Conservation (phyloP, 192 early-diverging fungal species). For the Umbelopsis vinacea region DNA sequence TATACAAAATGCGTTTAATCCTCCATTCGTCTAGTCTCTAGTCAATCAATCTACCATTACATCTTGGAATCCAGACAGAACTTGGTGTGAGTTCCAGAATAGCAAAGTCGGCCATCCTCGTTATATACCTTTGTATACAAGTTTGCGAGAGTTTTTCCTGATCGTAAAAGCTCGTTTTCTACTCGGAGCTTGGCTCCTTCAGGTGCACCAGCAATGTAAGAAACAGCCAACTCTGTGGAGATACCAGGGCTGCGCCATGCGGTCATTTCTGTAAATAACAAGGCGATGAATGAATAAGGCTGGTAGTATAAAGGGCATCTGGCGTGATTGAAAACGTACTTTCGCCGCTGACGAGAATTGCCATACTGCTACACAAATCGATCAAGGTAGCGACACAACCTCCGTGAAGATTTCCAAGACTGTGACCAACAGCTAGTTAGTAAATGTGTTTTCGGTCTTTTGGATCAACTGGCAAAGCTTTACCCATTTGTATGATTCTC, state of each 20-base stretch:
- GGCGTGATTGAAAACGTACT: not conserved
- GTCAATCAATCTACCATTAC: constrained; percentile 8
- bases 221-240: constrained; percentile 32
- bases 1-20: not conserved
- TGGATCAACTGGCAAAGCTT: not conserved
- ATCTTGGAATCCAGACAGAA: constrained; percentile 29
- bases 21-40: not conserved
- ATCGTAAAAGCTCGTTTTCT: constrained; percentile 29
- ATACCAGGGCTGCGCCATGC: constrained; percentile 31
- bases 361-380: constrained; percentile 36
- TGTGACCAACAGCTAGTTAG: not conserved
- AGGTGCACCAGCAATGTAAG: constrained; percentile 17
- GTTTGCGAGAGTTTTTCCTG: constrained; percentile 25
- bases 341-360: constrained; percentile 19
- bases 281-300: too few relatives aligned
- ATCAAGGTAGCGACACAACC: constrained; percentile 40
- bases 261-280: constrained; percentile 1
- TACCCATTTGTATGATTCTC: constrained; percentile 32
- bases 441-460: not conserved
- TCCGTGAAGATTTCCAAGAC: constrained; percentile 35
- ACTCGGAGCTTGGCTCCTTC: constrained; percentile 22
- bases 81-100: constrained; percentile 35
- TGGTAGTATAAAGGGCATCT: not conserved
- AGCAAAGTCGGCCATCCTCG: constrained; percentile 19
- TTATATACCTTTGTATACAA: constrained; percentile 35